A percentile compares a stretch with the other conserved stretches of the same genome.
phyloP scores from a whole-genome alignment of 2,329 filamentous ascomycete genomes.

The Monosporascus sp. region DNA sequence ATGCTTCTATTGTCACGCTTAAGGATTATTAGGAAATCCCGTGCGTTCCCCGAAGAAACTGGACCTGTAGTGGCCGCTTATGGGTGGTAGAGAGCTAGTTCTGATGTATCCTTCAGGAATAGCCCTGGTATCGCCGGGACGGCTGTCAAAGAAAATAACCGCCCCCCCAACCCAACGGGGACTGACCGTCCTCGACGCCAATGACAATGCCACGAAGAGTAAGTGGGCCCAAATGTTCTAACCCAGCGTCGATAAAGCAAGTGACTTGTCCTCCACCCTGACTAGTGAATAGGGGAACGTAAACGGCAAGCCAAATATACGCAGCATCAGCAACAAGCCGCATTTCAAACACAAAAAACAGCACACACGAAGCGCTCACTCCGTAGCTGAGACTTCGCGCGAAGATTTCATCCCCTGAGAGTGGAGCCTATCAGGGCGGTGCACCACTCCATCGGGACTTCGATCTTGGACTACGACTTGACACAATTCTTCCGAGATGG shows the following conservation, averaged over 20 bases:
- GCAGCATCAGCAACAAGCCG: not conserved
- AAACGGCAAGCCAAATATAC: slow-evolving; percentile 6
- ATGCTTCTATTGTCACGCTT: not conserved
- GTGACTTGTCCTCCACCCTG: slow-evolving; percentile 9
- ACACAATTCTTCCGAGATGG: not conserved
- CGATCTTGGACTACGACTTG: not conserved
- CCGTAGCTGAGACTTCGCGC: not conserved
- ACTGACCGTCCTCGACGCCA: slow-evolving; percentile 40
- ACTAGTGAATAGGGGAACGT: slow-evolving; percentile 3
- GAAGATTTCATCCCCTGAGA: not conserved
- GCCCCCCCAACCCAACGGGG: no score
- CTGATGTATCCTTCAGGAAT: not conserved
- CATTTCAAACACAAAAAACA: not conserved
- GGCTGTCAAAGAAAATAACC: slow-evolving; percentile 32
- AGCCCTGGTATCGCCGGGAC: not conserved
- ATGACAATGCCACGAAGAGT: slow-evolving; percentile 45
- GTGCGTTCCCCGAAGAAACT: not conserved
- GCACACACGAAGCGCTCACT: not conserved
- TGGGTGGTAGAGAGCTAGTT: not conserved
- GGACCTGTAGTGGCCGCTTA: not conserved
- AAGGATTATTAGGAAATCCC: not conserved
- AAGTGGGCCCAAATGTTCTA: slow-evolving; percentile 50
- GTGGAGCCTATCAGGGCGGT: not conserved
- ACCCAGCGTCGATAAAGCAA: slow-evolving; percentile 49
- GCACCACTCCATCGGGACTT: not conserved